Evolutionary conservation across 345 rosid species (phyloP).

Genomic region (rapeseed (Brassica napus)): Da-Ae NC_063442.1:31392001-31392500

Average conservation of each 20-base stretch:
- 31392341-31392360: slow-evolving; percentile 32
- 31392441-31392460: slow-evolving; percentile 45
- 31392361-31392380: slow-evolving; percentile 36
- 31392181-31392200: slow-evolving; percentile 45
- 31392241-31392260: slow-evolving; percentile 57
- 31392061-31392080: slow-evolving; percentile 55
- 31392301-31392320: slow-evolving; percentile 45
- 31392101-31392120: slow-evolving; percentile 54
- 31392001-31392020: slow-evolving; percentile 81
- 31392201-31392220: slow-evolving; percentile 65
- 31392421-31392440: slow-evolving; percentile 45
- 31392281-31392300: slow-evolving; percentile 47
- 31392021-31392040: slow-evolving; percentile 74
- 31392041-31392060: slow-evolving; percentile 52
- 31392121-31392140: slow-evolving; percentile 75
- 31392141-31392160: slow-evolving; percentile 46
- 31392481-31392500: slow-evolving; percentile 43
- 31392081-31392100: slow-evolving; percentile 48
- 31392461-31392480: slow-evolving; percentile 33
- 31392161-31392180: slow-evolving; percentile 46
- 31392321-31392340: slow-evolving; percentile 51
- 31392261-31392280: slow-evolving; percentile 59
- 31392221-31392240: slow-evolving; percentile 59
- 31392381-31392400: slow-evolving; percentile 48
- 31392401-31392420: slow-evolving; percentile 47